Evolutionary conservation across 192 early-diverging fungal genomes (phyloP).

Genomic region (Coemansia sp.): DNA sequence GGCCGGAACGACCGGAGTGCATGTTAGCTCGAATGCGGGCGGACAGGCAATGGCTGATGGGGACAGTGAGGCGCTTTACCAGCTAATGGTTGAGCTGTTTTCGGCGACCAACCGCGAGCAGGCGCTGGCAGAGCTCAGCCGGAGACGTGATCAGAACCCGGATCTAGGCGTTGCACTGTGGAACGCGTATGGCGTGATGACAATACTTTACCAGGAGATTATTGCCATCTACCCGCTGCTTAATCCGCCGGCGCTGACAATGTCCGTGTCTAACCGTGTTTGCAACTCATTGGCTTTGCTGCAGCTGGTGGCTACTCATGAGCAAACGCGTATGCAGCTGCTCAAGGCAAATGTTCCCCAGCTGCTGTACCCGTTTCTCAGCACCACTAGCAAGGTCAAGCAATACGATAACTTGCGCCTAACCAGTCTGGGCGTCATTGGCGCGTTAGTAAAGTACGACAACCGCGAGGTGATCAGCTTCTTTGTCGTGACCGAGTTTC

Average conservation of each 20-base stretch:
- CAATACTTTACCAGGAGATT: constrained; percentile 93
- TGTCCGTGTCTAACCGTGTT: constrained; percentile 88
- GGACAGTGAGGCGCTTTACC: constrained; percentile 82
- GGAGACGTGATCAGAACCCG: constrained; percentile 92
- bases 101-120: constrained; percentile 77
- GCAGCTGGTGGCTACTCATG: constrained; percentile 94
- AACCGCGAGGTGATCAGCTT: constrained; percentile 95
- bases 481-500: constrained; percentile 93
- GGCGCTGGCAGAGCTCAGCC: constrained; percentile 89
- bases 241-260: constrained; percentile 81
- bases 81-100: constrained; percentile 83
- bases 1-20: not conserved
- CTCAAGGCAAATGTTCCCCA: constrained; percentile 88
- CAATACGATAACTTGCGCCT: constrained; percentile 95
- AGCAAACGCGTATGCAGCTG: constrained; percentile 73
- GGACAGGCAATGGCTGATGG: constrained; percentile 11
- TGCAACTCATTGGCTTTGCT: constrained; percentile 94
- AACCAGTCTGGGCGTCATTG: constrained; percentile 93
- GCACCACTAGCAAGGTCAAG: constrained; percentile 90
- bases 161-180: constrained; percentile 96
- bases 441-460: constrained; percentile 97
- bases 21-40: not conserved
- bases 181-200: constrained; percentile 97
- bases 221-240: constrained; percentile 92
- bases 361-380: constrained; percentile 97